Base-by-base conservation (phyloP, 345 rosid species). In the Camelina hispida region DNA sequence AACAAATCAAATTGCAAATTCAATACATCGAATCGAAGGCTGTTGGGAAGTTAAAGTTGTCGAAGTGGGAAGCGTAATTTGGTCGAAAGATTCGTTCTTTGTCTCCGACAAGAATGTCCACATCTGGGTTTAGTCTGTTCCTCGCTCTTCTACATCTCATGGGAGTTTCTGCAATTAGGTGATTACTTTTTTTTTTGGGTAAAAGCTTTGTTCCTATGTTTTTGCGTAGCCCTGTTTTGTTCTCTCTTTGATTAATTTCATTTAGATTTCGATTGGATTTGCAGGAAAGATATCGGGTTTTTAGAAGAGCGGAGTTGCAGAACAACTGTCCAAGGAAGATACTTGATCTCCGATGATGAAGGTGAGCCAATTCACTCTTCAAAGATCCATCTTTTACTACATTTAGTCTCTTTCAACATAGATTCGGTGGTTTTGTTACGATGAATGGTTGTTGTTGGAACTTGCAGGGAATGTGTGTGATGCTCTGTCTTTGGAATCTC, bases 291-390 rank as follows among this genome's bases (percentile, higher is more conserved):
- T 60, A 73, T 84, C 55, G 88, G 87, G 13, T 85, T 91, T 69
- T 83, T 54, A 40, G 89, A 84, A 42, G 79, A 63, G 28, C 79
- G 61, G 8, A 74, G 67, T 54, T 91, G 98, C 69, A 89, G 87
- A 82, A 89, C 81, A 72, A 93, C 98, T 25, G 84, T 89, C 14
- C 96, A 91, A 75, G 98, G 97, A 71, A 93, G 97, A 81, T 88
- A 84, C 32, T 54, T 91, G 62, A 80, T 89, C n/a, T 89, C 97
- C 5, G 98, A 91, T 76, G 93, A 93, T 72, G 86, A 80, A 44
- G 97, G 97, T 88, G 53, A 69, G 83, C 23, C 12, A 46, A 54
- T 47, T 32, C 68, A 16, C 12, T 46, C 53, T 50, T 20, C 2
- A 22, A 52, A 40, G 57, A 40, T 48, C 16, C n/a, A 62, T 6